Percentiles rank a stretch among this genome's conserved stretches.
Conservation (phyloP, 768 basidiomycete species). For the Pleurotus salmoneostramineus region DNA sequence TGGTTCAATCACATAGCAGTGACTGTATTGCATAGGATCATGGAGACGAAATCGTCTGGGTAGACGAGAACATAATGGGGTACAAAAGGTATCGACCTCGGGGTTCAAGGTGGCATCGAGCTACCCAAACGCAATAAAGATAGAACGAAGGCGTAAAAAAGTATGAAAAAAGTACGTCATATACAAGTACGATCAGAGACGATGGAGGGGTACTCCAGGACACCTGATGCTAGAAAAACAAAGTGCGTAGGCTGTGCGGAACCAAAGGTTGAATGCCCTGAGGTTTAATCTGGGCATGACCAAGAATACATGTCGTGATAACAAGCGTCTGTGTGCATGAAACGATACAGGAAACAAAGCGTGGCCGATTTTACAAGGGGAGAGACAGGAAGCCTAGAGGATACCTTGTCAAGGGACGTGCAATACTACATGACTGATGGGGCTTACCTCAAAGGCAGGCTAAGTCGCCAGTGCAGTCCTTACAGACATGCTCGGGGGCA, state of each 20-base stretch:
- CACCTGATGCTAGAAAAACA: constrained; percentile 14
- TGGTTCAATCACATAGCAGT: background rate
- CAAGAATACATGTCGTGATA: constrained; percentile 7
- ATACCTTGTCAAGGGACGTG: too few relatives aligned
- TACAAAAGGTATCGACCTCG: constrained; percentile 23
- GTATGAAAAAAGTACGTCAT: background rate
- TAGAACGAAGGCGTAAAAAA: constrained; percentile 15
- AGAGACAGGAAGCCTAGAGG: background rate
- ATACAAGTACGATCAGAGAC: constrained; percentile 5
- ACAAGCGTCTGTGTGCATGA: constrained; percentile 8
- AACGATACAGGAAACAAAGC: constrained; percentile 5
- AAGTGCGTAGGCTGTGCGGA: constrained; percentile 8
- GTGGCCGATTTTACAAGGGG: background rate
- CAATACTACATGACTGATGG: background rate
- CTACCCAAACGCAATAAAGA: constrained; percentile 18
- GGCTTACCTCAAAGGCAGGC: constrained; percentile 38
- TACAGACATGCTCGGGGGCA: constrained; percentile 27
- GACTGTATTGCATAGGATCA: background rate
- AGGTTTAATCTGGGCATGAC: background rate
- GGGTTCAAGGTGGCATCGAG: constrained; percentile 24
- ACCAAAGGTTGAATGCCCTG: background rate
- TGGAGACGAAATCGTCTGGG: background rate
- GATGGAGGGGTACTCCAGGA: constrained; percentile 1
- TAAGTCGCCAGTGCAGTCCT: constrained; percentile 32
- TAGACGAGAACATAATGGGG: constrained; percentile 20